Percentiles rank a stretch among this genome's conserved stretches.
These are phyloP conservation scores for Naegleria lovaniensis DNA, from an alignment of 208 protist genomes.

Conservation along the genomic window DNA sequence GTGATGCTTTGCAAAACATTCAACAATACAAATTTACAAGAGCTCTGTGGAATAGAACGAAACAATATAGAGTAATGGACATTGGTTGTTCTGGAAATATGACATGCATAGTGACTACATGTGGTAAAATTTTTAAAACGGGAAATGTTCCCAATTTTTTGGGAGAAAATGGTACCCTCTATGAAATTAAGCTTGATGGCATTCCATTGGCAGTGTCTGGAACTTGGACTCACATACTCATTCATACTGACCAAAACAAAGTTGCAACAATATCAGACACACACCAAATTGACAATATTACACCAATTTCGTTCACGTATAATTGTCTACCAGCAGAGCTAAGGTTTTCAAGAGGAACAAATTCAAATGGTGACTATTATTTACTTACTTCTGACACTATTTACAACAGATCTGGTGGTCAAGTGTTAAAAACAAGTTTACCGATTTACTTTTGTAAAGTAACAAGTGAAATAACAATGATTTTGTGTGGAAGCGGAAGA, in stretches of 20 bases:
- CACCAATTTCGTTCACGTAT: background rate
- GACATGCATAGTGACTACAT: background rate
- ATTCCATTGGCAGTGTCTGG: background rate
- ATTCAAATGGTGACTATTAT: background rate
- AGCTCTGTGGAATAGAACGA: background rate
- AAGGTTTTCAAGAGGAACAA: background rate
- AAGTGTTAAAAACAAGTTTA: background rate
- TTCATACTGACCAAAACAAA: background rate
- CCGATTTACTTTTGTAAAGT: background rate
- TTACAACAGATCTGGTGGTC: background rate
- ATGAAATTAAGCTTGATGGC: background rate
- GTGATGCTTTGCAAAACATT: background rate
- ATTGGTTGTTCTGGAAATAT: background rate
- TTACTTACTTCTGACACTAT: background rate
- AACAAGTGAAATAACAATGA: background rate
- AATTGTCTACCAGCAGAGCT: background rate
- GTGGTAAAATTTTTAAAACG: background rate
- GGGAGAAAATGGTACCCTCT: background rate
- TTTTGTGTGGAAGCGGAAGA: background rate
- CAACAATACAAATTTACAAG: background rate
- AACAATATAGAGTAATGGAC: background rate
- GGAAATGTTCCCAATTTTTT: background rate
- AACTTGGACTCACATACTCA: background rate
- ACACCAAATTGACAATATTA: background rate
- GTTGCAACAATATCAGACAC: background rate